Conservation (phyloP, 805 yeast species). For the Brettanomyces anomalus region DNA sequence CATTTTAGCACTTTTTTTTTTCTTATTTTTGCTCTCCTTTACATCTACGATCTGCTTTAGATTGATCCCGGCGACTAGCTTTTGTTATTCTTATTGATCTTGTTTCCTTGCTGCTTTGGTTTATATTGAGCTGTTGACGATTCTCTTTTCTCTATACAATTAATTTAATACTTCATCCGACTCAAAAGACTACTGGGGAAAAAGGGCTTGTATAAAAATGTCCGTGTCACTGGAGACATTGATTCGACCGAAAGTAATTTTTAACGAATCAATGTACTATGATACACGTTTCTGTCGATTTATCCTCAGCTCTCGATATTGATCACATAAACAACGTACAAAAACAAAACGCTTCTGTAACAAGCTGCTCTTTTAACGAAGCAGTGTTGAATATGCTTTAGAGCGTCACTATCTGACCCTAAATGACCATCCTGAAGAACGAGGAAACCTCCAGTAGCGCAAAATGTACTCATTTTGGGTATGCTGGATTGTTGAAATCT, state of each 20-base stretch:
- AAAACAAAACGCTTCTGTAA: slow-evolving; percentile 1
- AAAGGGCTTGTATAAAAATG: too few species aligned
- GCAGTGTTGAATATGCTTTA: not conserved
- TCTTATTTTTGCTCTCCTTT: too few species aligned
- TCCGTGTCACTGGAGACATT: slow-evolving; percentile 4
- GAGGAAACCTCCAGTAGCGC: not conserved
- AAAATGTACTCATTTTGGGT: too few species aligned
- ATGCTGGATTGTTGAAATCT: too few species aligned
- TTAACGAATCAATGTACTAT: slow-evolving; percentile 2
- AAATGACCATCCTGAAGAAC: not conserved
- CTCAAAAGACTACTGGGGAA: too few species aligned
- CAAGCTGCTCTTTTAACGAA: not conserved
- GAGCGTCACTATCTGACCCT: not conserved
- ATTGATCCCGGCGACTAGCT: not conserved
- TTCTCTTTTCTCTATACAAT: too few species aligned
- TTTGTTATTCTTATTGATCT: not conserved
- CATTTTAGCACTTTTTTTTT: too few species aligned
- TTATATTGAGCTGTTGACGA: too few species aligned
- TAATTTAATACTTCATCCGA: too few species aligned
- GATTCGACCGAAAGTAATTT: not conserved
- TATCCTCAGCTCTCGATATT: not conserved
- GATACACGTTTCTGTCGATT: slow-evolving; percentile 2
- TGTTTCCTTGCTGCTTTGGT: too few species aligned
- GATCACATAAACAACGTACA: not conserved
- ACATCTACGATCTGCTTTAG: too few species aligned